Conservation (phyloP, 23 red algal species). For the Gracilaria vermiculophylla region DNA sequence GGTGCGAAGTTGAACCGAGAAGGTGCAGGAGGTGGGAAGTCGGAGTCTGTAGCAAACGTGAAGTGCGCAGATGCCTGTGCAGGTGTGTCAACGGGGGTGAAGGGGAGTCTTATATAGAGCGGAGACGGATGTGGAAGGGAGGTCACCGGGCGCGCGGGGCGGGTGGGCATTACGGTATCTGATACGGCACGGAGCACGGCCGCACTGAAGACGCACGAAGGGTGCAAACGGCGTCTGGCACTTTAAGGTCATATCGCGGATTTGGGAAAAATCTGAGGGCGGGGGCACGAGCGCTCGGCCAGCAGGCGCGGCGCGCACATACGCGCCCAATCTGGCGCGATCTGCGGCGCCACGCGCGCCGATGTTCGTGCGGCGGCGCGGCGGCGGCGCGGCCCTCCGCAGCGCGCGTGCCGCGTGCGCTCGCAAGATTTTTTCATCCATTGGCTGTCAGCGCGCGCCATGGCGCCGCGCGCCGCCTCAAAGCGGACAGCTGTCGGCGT, state of each 20-base stretch:
- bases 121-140: conserved; percentile 11
- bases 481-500: not conserved
- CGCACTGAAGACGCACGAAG: not conserved
- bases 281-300: not conserved
- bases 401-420: not conserved
- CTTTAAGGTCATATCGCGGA: not conserved
- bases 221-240: not conserved
- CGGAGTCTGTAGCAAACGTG: not conserved
- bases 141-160: not conserved
- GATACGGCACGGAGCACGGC: not conserved
- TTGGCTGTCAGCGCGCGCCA: not conserved
- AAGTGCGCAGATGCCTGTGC: too few species aligned
- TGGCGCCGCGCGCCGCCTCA: not conserved
- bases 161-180: not conserved
- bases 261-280: not conserved
- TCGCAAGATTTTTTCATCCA: not conserved
- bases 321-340: not conserved
- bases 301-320: not conserved
- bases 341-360: not conserved
- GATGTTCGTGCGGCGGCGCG: not conserved
- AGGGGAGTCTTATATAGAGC: not conserved
- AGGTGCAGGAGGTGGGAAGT: not conserved
- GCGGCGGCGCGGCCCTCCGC: not conserved
- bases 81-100: too few species aligned
- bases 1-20: not conserved